Evolutionary conservation across 208 protist species (phyloP), one percentile per base, ranked within the genome.

Genomic region (Naegleria fowleri): DNA sequence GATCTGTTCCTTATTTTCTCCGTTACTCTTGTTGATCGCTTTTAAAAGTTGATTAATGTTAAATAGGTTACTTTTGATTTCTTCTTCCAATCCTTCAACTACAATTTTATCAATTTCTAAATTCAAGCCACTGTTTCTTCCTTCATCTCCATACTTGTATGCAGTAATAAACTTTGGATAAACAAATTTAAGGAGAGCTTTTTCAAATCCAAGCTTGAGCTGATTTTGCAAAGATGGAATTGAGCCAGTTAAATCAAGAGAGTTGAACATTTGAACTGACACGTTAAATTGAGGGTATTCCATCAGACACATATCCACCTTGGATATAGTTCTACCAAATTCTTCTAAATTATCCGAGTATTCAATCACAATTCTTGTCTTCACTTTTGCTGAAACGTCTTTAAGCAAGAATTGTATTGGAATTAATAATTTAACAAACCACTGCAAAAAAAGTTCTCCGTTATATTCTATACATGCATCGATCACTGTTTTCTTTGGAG

Each of bases 11-110:
- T 58, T 36, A 13, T 29, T 58, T 33, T 39, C 43, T 15, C 43
- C 19, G 13, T 55, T 0, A 38, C 25, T 39, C n/a, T 88, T 58
- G 25, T 58, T 88, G 9, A 58, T 88, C 9, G 39, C 67, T 79
- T 36, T 88, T 25, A 88, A 58, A 13, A 88, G 55, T 88, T 88
- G 85, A 88, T 52, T 88, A 38, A 88, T 58, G n/a, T 88, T 39
- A 40, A 88, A 58, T 88, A 88, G 58, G n/a, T 48, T 88, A 38
- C 43, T 88, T 38, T 58, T 51, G 3, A 88, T 39, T 39, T 48
- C 85, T 58, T 88, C 85, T 29, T 88, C 85, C 25, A 88, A 39
- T 29, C 33, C 85, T 48, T 88, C 85, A 6, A 88, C 33, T n/a
- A 40, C 85, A 52, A 39, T 88, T 36, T 58, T 58, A 58, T 58